phyloP scores from a whole-genome alignment of 2,329 filamentous ascomycete genomes.

The Escovopsis sp. region DNA sequence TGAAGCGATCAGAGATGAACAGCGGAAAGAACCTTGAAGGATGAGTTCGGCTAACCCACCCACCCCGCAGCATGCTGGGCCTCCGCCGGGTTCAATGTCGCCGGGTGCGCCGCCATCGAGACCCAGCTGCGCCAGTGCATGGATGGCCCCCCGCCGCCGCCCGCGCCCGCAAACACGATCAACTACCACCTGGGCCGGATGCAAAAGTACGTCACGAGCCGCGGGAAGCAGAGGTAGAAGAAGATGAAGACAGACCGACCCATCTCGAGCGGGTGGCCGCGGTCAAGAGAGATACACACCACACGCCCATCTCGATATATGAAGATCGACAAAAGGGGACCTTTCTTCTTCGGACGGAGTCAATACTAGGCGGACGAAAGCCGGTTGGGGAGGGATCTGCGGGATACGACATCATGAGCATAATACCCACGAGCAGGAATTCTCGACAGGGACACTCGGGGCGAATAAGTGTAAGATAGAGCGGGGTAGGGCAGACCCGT shows the following conservation, averaged over 20 bases:
- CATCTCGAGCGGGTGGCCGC: no score
- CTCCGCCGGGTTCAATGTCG: constrained; percentile 53
- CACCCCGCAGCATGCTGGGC: constrained; percentile 60
- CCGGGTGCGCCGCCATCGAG: constrained; percentile 45
- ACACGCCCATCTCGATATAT: no score
- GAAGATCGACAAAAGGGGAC: no score
- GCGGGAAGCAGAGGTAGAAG: constrained; percentile 20
- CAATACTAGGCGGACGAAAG: no score
- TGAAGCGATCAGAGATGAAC: not conserved
- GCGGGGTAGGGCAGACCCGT: no score
- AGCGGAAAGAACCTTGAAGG: not conserved
- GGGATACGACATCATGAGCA: no score
- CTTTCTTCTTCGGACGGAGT: no score
- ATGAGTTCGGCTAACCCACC: not conserved
- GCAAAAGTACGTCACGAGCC: constrained; percentile 51
- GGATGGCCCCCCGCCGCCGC: constrained; percentile 52
- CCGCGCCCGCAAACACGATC: constrained; percentile 55
- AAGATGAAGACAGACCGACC: not conserved
- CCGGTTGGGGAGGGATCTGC: no score
- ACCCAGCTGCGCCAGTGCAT: constrained; percentile 53
- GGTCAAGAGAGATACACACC: no score
- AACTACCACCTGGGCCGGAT: constrained; percentile 83
- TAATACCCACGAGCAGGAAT: no score
- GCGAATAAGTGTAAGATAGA: no score
- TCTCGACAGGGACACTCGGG: no score